phyloP scores from a whole-genome alignment of 805 yeast genomes.

The Monosporozyma aerobia region DNA sequence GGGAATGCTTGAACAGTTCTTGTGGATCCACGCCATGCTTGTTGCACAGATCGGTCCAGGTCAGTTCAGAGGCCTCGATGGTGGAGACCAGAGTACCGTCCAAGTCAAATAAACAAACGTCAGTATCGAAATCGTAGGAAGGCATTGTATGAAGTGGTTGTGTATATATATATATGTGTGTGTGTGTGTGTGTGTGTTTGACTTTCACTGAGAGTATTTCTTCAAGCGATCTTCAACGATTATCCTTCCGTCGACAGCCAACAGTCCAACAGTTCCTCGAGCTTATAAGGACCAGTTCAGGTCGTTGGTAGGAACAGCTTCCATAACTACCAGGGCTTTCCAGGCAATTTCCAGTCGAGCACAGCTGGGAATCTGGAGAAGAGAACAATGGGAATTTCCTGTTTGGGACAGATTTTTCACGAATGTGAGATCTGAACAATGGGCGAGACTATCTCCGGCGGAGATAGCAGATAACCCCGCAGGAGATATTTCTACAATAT shows the following conservation, averaged over 20 bases:
- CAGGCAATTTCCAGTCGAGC: not conserved
- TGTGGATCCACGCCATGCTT: conserved; percentile 53
- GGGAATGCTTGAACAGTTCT: conserved; percentile 56
- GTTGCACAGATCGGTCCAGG: conserved; percentile 55
- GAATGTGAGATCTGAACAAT: not conserved
- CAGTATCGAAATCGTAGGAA: conserved; percentile 4
- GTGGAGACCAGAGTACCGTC: conserved; percentile 78
- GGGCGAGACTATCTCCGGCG: not conserved
- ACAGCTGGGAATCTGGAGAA: not conserved
- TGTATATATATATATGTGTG: not conserved
- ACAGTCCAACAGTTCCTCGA: too few relatives aligned
- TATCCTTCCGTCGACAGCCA: too few relatives aligned
- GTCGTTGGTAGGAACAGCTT: too few relatives aligned
- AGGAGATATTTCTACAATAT: not conserved
- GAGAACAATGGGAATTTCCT: not conserved
- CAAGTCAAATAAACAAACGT: conserved; percentile 50
- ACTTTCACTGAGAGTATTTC: too few relatives aligned
- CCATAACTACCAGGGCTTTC: not conserved
- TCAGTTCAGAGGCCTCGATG: conserved; percentile 63
- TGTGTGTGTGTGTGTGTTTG: not conserved
- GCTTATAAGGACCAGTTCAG: not conserved
- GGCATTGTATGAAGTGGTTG: not conserved
- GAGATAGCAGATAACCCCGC: not conserved
- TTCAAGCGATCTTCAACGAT: too few relatives aligned
- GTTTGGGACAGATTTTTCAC: not conserved